Percentiles rank a stretch among this genome's conserved stretches.
phyloP scores from a whole-genome alignment of 202 grass and related monocot genomes.

The Zizania palustris region DNA sequence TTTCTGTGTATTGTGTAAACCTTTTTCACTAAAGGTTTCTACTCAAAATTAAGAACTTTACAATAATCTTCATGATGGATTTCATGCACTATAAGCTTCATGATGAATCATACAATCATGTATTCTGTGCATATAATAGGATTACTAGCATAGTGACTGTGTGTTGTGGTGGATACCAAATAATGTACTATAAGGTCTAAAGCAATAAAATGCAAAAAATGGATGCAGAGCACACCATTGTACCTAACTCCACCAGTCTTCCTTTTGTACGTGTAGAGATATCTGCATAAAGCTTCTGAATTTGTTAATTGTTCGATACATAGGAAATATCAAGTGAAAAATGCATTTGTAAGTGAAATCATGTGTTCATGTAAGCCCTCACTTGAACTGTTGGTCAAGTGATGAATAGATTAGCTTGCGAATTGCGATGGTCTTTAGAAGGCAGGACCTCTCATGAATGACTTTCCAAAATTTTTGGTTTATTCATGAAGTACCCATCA shows the following conservation, averaged over 20 bases:
- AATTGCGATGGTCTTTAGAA: slow-evolving; percentile 17
- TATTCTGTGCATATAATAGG: slow-evolving; percentile 14
- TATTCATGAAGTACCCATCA: not conserved
- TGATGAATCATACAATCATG: slow-evolving; percentile 16
- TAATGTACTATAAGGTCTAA: no score
- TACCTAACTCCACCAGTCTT: not conserved
- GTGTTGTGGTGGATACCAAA: no score
- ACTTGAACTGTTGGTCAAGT: not conserved
- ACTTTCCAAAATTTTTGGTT: not conserved
- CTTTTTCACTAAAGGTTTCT: not conserved
- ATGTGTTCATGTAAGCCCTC: slow-evolving; percentile 4
- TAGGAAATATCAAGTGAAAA: not conserved
- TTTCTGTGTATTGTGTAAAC: not conserved
- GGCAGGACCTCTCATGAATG: not conserved
- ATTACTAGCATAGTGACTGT: not conserved
- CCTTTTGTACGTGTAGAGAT: no score
- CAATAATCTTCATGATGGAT: not conserved
- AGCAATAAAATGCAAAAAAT: not conserved
- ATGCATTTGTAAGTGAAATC: not conserved
- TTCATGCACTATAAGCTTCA: not conserved
- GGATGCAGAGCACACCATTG: not conserved
- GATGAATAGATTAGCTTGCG: slow-evolving; percentile 14
- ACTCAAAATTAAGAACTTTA: not conserved
- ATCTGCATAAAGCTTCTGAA: not conserved
- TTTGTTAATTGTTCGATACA: not conserved